A percentile compares a stretch with the other conserved stretches of the same genome.
Evolutionary conservation across 83 land plant species (phyloP).

Genomic region (Diphasiastrum complanatum): DNA sequence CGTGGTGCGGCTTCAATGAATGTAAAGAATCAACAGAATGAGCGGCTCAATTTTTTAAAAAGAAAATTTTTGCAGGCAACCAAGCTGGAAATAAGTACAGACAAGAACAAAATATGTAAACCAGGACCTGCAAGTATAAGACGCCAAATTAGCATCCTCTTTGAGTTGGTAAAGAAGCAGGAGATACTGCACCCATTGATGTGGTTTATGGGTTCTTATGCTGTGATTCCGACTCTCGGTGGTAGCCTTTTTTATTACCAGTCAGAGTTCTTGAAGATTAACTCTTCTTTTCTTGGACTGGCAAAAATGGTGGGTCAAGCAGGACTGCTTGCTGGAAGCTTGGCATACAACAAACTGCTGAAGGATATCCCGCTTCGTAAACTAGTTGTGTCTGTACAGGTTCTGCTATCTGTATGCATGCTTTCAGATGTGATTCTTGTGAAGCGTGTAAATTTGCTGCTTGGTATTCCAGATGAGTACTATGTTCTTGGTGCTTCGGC

Average conservation of each 20-base stretch:
- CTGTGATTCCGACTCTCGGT: constrained; percentile 60
- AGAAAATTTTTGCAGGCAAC: constrained; percentile 1
- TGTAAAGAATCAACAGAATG: background rate
- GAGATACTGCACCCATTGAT: constrained; percentile 47
- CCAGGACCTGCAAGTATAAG: constrained; percentile 14
- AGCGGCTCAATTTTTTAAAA: background rate
- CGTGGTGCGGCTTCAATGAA: constrained; percentile 5
- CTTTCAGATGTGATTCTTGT: constrained; percentile 65
- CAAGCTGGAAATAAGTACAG: background rate
- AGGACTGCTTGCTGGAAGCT: constrained; percentile 52
- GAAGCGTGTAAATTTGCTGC: constrained; percentile 52
- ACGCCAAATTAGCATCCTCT: constrained; percentile 37
- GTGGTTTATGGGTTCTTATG: constrained; percentile 69
- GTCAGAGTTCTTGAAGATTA: constrained; percentile 50
- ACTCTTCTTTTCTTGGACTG: constrained; percentile 64
- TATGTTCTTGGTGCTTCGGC: constrained; percentile 68
- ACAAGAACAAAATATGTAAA: background rate
- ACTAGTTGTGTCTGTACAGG: constrained; percentile 43
- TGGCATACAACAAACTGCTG: constrained; percentile 49
- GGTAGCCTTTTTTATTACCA: constrained; percentile 79
- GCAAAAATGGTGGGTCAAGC: constrained; percentile 68
- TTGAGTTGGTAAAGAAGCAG: constrained; percentile 36
- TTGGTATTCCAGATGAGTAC: constrained; percentile 67
- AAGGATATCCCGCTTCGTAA: constrained; percentile 57
- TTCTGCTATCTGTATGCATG: constrained; percentile 51